Base-by-base conservation (phyloP, 345 rosid species). In the Combretum micranthum region DNA sequence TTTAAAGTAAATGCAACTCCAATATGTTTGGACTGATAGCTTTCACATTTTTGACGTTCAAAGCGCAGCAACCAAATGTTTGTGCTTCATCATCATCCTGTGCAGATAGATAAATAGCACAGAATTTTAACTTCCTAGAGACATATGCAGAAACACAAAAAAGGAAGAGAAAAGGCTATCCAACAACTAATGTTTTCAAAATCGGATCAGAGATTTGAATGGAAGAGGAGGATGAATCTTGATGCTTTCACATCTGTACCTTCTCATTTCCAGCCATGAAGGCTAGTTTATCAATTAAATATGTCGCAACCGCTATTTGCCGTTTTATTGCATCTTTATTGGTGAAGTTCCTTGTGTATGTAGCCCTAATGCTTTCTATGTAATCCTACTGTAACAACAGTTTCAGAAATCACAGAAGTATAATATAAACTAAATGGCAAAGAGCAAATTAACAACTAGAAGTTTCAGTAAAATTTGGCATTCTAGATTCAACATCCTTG, bases 81-180 rank as follows among this genome's bases (percentile, higher is more conserved):
- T 94, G 97, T 9, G 99, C 99, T 80, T 94, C 99, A 67, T 94
- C 97, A 62, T 90, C 97, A 73, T 94, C 99, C 99, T 94, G 79
- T 75, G 72, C 20, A 65, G 58, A 48, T 52, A 61, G 65, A 69
- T 32, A 9, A 32, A 32, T 32, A 4, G 7, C 39, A 32, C 39
- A 32, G 39, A 32, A 32, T 32, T 5, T 32, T 32, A 32, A 32
- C 39, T 32, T 32, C 39, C 39, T 32, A 32, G 5, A 32, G 5
- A 32, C 39, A 32, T 11, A 32, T 4, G 6, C 39, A 32, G 9
- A 32, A 32, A 32, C 39, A 32, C 39, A 32, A 32, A 32, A 32
- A 32, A 32, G 39, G 39, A 32, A 32, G 4, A 32, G 6, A 32
- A 32, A 32, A 32, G 9, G 39, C 9, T 32, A 32, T 32, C 39